These are phyloP conservation scores for Puccinia coronata DNA, from an alignment of 1,284 basidiomycete species.

Conservation along the genomic window DNA sequence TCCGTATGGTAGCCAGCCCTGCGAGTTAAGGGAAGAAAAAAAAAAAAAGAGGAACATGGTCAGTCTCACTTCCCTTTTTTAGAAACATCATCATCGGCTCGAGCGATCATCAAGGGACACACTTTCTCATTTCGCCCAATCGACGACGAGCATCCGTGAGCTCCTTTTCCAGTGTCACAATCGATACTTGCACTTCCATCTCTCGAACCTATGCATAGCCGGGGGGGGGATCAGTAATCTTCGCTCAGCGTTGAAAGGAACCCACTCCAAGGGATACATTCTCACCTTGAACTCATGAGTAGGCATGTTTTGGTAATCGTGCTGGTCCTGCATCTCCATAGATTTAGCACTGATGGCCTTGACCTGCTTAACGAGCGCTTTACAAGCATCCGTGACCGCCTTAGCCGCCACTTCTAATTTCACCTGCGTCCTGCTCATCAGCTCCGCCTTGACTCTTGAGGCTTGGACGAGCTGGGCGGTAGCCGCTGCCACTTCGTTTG, in stretches of 20 bases:
- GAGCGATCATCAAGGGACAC: not conserved
- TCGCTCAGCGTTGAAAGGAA: not conserved
- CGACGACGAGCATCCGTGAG: conserved; percentile 63
- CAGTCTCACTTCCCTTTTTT: not conserved
- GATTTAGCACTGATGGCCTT: conserved; percentile 88
- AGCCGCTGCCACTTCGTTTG: conserved; percentile 94
- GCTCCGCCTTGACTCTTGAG: conserved; percentile 93
- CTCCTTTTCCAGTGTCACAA: conserved; percentile 93
- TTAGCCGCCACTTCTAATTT: conserved; percentile 92
- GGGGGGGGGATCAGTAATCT: conserved; percentile 23
- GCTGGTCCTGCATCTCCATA: conserved; percentile 69
- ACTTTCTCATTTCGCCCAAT: conserved; percentile 56
- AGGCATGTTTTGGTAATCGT: conserved; percentile 90
- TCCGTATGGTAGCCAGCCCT: conserved; percentile 48
- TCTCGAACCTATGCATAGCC: conserved; percentile 64
- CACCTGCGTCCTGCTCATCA: conserved; percentile 98
- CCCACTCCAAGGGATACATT: not conserved
- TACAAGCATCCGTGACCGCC: conserved; percentile 98
- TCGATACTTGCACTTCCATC: conserved; percentile 99
- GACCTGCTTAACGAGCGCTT: conserved; percentile 92
- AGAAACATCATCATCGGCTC: not conserved
- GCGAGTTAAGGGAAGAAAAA: not conserved
- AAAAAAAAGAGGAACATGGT: not conserved
- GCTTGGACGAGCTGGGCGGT: conserved; percentile 98
- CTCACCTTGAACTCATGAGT: conserved; percentile 87